Evolutionary conservation across 805 yeast genomes (phyloP).

Genomic region (Sporopachydermia quercuum): DNA sequence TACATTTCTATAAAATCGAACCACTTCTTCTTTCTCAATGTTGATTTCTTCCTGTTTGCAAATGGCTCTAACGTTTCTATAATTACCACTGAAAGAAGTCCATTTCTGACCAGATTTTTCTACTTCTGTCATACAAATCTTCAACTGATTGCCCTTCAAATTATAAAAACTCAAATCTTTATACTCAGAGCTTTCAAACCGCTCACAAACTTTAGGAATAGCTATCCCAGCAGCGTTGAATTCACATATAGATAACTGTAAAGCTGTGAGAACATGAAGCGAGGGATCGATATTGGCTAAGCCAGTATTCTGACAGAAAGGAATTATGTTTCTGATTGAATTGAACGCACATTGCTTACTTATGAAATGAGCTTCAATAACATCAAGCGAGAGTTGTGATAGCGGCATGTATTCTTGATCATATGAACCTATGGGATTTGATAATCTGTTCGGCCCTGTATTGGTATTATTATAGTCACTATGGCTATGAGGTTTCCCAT

Average conservation of each 20-base stretch:
- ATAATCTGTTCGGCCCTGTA: slow-evolving; percentile 1
- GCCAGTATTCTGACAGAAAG: slow-evolving; percentile 1
- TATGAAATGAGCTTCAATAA: slow-evolving; percentile 1
- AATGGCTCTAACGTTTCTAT: slow-evolving; percentile 33
- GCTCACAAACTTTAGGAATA: slow-evolving; percentile 13
- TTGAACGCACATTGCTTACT: slow-evolving; percentile 1
- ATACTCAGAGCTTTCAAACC: neutral
- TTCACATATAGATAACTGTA: slow-evolving; percentile 16
- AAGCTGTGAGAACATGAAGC: slow-evolving; percentile 1
- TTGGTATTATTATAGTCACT: slow-evolving; percentile 1
- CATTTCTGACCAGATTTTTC: slow-evolving; percentile 42
- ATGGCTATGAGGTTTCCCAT: slow-evolving; percentile 1
- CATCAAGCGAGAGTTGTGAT: slow-evolving; percentile 1
- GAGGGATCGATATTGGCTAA: slow-evolving; percentile 1
- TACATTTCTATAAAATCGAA: slow-evolving; percentile 1
- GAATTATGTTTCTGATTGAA: slow-evolving; percentile 1
- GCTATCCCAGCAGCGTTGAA: slow-evolving; percentile 14
- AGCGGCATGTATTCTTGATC: slow-evolving; percentile 1
- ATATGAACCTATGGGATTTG: slow-evolving; percentile 1
- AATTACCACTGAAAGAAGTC: slow-evolving; percentile 61
- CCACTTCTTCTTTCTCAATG: slow-evolving; percentile 1
- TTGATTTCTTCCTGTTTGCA: slow-evolving; percentile 19
- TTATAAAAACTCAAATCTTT: neutral
- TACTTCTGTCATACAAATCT: slow-evolving; percentile 1
- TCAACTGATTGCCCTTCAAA: slow-evolving; percentile 1